These are phyloP conservation scores for Dioszegia hungarica DNA, from an alignment of 768 basidiomycete species.

Conservation along the genomic window DNA sequence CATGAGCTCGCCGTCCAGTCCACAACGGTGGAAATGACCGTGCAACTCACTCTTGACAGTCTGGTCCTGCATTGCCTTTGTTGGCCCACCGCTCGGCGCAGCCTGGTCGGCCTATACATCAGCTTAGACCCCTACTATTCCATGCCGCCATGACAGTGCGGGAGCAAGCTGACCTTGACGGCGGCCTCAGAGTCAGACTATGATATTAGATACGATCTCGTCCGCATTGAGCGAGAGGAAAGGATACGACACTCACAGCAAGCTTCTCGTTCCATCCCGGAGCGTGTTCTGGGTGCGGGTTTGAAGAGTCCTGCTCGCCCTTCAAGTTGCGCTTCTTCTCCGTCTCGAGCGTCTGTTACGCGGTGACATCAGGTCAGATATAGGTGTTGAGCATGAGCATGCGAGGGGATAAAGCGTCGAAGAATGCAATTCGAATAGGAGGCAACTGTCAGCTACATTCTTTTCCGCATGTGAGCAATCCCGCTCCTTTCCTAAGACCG, in stretches of 20 bases:
- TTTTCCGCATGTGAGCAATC: too few species aligned
- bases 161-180: slow-evolving; percentile 31
- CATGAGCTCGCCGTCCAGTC: neutral
- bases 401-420: too few species aligned
- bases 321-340: slow-evolving; percentile 33
- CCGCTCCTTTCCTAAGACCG: too few species aligned
- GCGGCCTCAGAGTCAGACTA: slow-evolving; percentile 44
- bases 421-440: too few species aligned
- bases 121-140: neutral
- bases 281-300: slow-evolving; percentile 39
- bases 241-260: slow-evolving; percentile 33
- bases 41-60: slow-evolving; percentile 33
- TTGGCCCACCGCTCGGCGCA: slow-evolving; percentile 28
- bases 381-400: neutral
- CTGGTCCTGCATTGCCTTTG: slow-evolving; percentile 34
- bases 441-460: too few species aligned
- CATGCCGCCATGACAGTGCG: too few species aligned
- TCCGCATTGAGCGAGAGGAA: neutral
- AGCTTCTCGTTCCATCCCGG: slow-evolving; percentile 48
- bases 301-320: slow-evolving; percentile 27
- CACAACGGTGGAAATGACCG: neutral
- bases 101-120: slow-evolving; percentile 34
- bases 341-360: slow-evolving; percentile 15
- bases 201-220: neutral
- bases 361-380: neutral